These are phyloP conservation scores for Thalassiosira oceanica DNA, from an alignment of 352 stramenopile genomes.

Conservation along the genomic window DNA sequence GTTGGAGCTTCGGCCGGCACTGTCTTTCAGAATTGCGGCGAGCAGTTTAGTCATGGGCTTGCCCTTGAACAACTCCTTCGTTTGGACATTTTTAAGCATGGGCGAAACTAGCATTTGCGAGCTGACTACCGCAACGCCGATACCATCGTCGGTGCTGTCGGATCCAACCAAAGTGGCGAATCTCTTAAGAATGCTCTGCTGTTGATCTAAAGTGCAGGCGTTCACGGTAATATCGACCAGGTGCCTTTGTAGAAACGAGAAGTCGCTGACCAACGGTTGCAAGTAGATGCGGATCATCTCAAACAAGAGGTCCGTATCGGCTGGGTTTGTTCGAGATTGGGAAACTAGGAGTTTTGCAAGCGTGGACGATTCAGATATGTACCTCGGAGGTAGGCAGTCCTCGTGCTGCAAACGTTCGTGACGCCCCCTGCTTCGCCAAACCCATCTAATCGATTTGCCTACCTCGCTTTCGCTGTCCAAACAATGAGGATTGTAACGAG, in stretches of 20 bases:
- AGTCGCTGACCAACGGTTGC: constrained; percentile 89
- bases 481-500: constrained; percentile 87
- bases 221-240: constrained; percentile 67
- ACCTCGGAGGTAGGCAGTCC: constrained; percentile 81
- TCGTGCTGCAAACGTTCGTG: constrained; percentile 80
- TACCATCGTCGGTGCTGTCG: too few species aligned
- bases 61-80: constrained; percentile 29
- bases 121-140: too few species aligned
- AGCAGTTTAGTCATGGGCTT: constrained; percentile 29
- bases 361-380: constrained; percentile 92
- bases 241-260: constrained; percentile 91
- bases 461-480: constrained; percentile 87
- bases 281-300: constrained; percentile 94
- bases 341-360: constrained; percentile 93
- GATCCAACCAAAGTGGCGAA: too few species aligned
- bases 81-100: constrained; percentile 74
- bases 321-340: constrained; percentile 89
- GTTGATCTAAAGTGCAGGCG: constrained; percentile 21
- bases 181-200: not conserved
- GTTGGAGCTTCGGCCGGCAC: constrained; percentile 34
- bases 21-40: constrained; percentile 21
- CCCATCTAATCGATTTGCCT: constrained; percentile 90
- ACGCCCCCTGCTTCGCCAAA: constrained; percentile 88
- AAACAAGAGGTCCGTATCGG: constrained; percentile 92
- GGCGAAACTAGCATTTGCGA: constrained; percentile 93